Evolutionary conservation across 768 basidiomycete genomes (phyloP).

Genomic region (Leccinum variicolor): DNA sequence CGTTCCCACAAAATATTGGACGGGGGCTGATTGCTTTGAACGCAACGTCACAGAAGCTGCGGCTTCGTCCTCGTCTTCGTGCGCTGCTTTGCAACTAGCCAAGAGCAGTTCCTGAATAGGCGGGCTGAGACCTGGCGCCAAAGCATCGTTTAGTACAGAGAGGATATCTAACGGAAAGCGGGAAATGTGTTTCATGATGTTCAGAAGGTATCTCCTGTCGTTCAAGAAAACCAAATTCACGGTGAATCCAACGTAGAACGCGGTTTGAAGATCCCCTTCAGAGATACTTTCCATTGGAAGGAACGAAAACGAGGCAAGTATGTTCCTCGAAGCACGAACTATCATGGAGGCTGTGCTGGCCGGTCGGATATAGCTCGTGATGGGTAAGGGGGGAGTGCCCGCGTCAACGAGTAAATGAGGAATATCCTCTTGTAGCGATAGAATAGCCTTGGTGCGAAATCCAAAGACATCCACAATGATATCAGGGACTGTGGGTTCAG

Average conservation of each 20-base stretch:
- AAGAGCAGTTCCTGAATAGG: slow-evolving; percentile 27
- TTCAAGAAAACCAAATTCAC: slow-evolving; percentile 37
- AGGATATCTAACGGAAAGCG: slow-evolving; percentile 42
- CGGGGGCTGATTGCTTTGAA: slow-evolving; percentile 17
- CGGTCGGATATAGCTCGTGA: slow-evolving; percentile 26
- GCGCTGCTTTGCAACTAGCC: slow-evolving; percentile 27
- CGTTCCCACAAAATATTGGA: slow-evolving; percentile 50
- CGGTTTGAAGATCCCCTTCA: slow-evolving; percentile 34
- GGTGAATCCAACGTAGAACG: slow-evolving; percentile 35
- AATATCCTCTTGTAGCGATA: slow-evolving; percentile 36
- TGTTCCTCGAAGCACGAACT: slow-evolving; percentile 38
- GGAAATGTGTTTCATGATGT: slow-evolving; percentile 32
- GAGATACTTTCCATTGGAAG: slow-evolving; percentile 19
- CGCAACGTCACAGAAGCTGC: slow-evolving; percentile 27
- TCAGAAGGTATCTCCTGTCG: slow-evolving; percentile 30
- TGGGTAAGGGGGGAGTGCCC: slow-evolving; percentile 20
- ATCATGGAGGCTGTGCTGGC: slow-evolving; percentile 36
- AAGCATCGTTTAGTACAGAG: slow-evolving; percentile 37
- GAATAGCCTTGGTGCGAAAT: slow-evolving; percentile 30
- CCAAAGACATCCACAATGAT: slow-evolving; percentile 50
- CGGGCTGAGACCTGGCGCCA: slow-evolving; percentile 33
- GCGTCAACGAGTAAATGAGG: slow-evolving; percentile 28
- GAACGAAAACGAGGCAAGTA: slow-evolving; percentile 32
- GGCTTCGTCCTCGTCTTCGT: slow-evolving; percentile 31
- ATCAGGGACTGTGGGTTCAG: slow-evolving; percentile 33